phyloP scores from a whole-genome alignment of 139 green algal species.

The Limnomonas spitsbergensis region DNA sequence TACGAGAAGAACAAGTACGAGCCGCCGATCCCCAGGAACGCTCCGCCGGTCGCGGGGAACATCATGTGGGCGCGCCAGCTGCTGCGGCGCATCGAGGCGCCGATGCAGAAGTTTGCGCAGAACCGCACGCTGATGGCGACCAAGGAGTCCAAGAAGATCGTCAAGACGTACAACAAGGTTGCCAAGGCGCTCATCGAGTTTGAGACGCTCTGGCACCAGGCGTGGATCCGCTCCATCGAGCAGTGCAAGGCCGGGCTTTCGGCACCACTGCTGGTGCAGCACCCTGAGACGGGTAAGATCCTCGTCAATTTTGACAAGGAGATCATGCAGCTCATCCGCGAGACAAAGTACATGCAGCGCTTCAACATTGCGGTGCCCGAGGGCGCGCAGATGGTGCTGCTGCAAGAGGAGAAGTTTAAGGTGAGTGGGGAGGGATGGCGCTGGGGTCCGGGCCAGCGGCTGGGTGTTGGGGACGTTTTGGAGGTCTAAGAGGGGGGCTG shows the following conservation, averaged over 20 bases:
- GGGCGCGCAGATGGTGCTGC: constrained; percentile 71
- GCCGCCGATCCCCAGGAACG: constrained; percentile 76
- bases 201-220: constrained; percentile 81
- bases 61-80: constrained; percentile 92
- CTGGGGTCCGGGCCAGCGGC: too few relatives aligned
- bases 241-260: constrained; percentile 72
- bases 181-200: constrained; percentile 88
- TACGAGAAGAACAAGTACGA: constrained; percentile 89
- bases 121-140: constrained; percentile 76
- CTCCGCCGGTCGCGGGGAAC: constrained; percentile 78
- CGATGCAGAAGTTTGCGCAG: constrained; percentile 82
- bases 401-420: constrained; percentile 78
- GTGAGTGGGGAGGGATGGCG: neutral
- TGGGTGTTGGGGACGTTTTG: neutral
- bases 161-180: constrained; percentile 90
- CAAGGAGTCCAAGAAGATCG: constrained; percentile 85
- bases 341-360: constrained; percentile 85
- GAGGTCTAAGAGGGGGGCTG: neutral
- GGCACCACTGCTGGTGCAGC: constrained; percentile 77
- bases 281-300: constrained; percentile 69
- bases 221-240: constrained; percentile 58
- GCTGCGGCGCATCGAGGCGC: constrained; percentile 84
- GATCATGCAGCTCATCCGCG: constrained; percentile 82
- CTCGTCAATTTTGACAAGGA: constrained; percentile 90
- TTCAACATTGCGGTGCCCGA: constrained; percentile 82